Percentiles rank a stretch among this genome's conserved stretches.
Evolutionary conservation across 257 asterid genomes (phyloP).

Genomic region (Ilex aquifolium): DNA sequence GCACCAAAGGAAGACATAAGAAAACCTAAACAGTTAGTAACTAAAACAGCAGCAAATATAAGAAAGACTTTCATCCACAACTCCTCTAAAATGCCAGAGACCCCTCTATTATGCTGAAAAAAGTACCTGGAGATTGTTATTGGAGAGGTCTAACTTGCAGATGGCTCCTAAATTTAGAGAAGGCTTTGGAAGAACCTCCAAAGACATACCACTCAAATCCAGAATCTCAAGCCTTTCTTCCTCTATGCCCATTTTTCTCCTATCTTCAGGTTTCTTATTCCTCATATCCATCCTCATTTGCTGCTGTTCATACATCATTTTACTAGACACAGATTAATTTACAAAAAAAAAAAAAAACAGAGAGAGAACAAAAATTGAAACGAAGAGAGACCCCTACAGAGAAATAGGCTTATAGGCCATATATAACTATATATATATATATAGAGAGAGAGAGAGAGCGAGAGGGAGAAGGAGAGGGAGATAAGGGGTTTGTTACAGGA

Average conservation of each 20-base stretch:
- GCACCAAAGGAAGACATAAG: too few species aligned
- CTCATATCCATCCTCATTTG: conserved; percentile 14
- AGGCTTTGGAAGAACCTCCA: conserved; percentile 48
- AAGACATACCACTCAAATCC: conserved; percentile 78
- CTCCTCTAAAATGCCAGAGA: too few species aligned
- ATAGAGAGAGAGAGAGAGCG: not conserved
- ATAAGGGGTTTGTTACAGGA: too few species aligned
- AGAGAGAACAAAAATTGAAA: too few species aligned
- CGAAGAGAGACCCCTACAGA: too few species aligned
- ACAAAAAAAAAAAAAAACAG: too few species aligned
- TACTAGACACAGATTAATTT: not conserved
- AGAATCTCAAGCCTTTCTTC: conserved; percentile 38
- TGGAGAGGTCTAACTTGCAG: conserved; percentile 80
- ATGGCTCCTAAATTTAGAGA: conserved; percentile 47
- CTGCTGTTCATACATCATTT: conserved; percentile 31
- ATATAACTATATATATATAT: not conserved
- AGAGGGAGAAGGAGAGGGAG: not conserved
- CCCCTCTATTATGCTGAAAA: too few species aligned
- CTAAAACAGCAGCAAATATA: too few species aligned
- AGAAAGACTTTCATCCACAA: too few species aligned
- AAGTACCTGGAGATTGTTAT: conserved; percentile 75
- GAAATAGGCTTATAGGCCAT: not conserved
- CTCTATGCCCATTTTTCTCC: not conserved
- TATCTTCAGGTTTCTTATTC: conserved; percentile 6
- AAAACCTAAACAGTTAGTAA: too few species aligned